phyloP scores from a whole-genome alignment of 768 basidiomycete species.

The Phlegmacium glaucopus region DNA sequence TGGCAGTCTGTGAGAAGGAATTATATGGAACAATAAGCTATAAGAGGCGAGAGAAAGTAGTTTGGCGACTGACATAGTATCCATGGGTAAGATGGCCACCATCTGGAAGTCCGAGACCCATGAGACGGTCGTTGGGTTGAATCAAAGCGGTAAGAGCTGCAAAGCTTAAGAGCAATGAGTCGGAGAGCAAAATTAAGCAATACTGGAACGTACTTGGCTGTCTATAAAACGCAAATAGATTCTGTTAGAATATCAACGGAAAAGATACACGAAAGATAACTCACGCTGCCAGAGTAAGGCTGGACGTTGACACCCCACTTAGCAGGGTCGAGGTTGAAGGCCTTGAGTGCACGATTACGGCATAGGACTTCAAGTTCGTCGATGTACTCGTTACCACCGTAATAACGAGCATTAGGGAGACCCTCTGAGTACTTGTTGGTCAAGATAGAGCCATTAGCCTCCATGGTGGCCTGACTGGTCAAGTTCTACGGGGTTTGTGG shows the following conservation, averaged over 20 bases:
- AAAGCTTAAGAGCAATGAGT: constrained; percentile 55
- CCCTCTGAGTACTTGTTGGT: constrained; percentile 99
- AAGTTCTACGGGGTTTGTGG: constrained; percentile 66
- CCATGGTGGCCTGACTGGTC: constrained; percentile 93
- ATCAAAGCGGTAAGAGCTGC: constrained; percentile 94
- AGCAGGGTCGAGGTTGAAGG: constrained; percentile 90
- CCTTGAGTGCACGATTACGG: constrained; percentile 92
- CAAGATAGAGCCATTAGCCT: constrained; percentile 97
- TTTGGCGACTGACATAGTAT: constrained; percentile 69
- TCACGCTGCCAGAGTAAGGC: constrained; percentile 90
- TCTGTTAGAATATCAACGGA: background rate
- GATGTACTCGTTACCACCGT: constrained; percentile 96
- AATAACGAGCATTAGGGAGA: constrained; percentile 95
- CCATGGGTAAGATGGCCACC: constrained; percentile 98
- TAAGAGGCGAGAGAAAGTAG: constrained; percentile 3
- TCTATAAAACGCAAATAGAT: constrained; percentile 36
- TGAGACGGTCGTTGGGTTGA: constrained; percentile 95
- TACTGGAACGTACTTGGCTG: constrained; percentile 69
- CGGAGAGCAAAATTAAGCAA: background rate
- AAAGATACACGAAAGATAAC: constrained; percentile 23
- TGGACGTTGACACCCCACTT: constrained; percentile 99
- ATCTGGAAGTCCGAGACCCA: constrained; percentile 98
- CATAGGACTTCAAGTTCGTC: constrained; percentile 95
- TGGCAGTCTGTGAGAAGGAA: constrained; percentile 64
- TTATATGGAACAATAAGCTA: constrained; percentile 7